Evolutionary conservation across 352 stramenopile species (phyloP).

Genomic region (Phytophthora hibernalis): DNA sequence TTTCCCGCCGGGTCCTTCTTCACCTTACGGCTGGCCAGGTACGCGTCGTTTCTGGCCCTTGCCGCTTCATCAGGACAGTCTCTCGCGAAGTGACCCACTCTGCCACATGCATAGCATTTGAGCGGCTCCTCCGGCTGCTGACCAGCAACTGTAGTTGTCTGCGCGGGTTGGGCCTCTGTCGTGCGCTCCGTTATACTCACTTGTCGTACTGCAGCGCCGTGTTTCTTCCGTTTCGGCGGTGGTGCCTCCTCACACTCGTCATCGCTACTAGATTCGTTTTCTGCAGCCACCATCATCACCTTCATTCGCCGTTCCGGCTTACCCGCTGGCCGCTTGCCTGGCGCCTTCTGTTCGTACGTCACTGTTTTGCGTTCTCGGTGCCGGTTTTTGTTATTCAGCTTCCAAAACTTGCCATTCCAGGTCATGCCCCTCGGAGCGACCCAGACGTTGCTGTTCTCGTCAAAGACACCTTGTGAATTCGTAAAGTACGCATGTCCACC

Average conservation of each 20-base stretch:
- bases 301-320: background rate
- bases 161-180: background rate
- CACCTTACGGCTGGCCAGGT: no score
- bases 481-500: background rate
- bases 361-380: background rate
- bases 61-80: no score
- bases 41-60: no score
- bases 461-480: background rate
- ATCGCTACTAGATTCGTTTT: background rate
- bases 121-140: background rate
- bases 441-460: background rate
- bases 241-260: background rate
- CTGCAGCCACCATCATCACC: background rate
- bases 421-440: background rate
- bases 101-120: background rate
- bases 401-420: background rate
- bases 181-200: background rate
- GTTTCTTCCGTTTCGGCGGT: background rate
- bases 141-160: background rate
- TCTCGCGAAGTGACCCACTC: background rate
- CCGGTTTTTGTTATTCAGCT: background rate
- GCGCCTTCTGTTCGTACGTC: no score
- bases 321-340: background rate
- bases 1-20: no score
- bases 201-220: background rate